Conservation (phyloP, 352 stramenopile species). For the Phytophthora europaea region DNA sequence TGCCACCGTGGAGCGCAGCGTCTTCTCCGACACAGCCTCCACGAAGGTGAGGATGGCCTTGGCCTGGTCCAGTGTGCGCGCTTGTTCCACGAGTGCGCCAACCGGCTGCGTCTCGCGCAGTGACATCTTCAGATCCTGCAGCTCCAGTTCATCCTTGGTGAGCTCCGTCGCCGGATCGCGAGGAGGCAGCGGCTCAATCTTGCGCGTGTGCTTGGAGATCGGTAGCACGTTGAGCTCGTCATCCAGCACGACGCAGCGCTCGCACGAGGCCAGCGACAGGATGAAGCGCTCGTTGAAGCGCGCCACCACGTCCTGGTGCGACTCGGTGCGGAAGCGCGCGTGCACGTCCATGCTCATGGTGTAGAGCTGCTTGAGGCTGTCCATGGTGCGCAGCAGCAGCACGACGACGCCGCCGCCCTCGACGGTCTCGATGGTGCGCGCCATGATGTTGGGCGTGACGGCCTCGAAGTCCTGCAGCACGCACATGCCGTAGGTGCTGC, state of each 20-base stretch:
- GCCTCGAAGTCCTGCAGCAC: constrained; percentile 99
- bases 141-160: constrained; percentile 87
- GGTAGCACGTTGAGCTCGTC: constrained; percentile 99
- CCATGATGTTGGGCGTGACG: constrained; percentile 99
- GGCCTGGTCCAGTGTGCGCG: constrained; percentile 96
- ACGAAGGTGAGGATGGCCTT: constrained; percentile 98
- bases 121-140: constrained; percentile 96
- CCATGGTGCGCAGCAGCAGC: constrained; percentile 98
- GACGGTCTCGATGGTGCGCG: constrained; percentile 99
- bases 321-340: constrained; percentile 92
- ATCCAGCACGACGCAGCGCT: constrained; percentile 98
- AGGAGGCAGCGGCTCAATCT: constrained; percentile 88
- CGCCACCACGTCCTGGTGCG: constrained; percentile 95
- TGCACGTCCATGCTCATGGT: constrained; percentile 99
- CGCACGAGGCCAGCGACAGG: constrained; percentile 95
- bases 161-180: constrained; percentile 66
- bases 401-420: constrained; percentile 98
- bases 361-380: constrained; percentile 99
- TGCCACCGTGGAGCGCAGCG: constrained; percentile 93
- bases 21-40: constrained; percentile 98
- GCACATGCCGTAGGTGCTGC: constrained; percentile 98
- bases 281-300: constrained; percentile 99
- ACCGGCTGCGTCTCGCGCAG: constrained; percentile 96
- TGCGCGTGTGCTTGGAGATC: constrained; percentile 93
- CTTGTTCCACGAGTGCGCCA: constrained; percentile 95